phyloP scores from a whole-genome alignment of 176 grass and related monocot species.

The Zoysia japonica region DNA sequence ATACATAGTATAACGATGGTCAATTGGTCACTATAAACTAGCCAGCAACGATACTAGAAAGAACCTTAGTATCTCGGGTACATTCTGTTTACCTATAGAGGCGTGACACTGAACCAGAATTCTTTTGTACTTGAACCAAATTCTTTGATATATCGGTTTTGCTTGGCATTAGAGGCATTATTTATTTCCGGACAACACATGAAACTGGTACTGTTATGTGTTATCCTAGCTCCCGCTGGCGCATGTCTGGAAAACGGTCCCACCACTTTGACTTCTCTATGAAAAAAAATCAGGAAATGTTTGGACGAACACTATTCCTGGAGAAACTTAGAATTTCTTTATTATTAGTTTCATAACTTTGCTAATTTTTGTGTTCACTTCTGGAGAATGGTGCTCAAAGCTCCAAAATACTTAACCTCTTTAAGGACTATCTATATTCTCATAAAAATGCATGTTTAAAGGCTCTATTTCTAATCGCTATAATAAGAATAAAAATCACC shows the following conservation, averaged over 20 bases:
- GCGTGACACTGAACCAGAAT: conserved; percentile 4
- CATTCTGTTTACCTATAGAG: neutral
- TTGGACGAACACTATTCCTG: too few relatives aligned
- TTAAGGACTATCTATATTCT: neutral
- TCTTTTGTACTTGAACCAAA: conserved; percentile 28
- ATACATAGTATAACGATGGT: conserved; percentile 27
- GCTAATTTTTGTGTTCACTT: neutral
- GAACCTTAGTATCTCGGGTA: conserved; percentile 31
- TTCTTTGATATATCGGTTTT: conserved; percentile 37
- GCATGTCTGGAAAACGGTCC: neutral
- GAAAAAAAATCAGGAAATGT: neutral
- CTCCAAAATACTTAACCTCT: neutral
- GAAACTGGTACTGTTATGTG: neutral
- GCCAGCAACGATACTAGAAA: conserved; percentile 20
- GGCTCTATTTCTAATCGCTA: neutral
- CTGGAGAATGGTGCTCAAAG: neutral
- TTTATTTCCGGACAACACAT: neutral
- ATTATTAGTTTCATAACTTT: neutral
- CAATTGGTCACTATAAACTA: conserved; percentile 22
- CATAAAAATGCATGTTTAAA: neutral
- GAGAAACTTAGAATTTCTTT: too few relatives aligned
- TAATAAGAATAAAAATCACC: neutral
- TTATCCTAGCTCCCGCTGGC: neutral
- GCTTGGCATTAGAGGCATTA: neutral
- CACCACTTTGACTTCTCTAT: neutral